A percentile compares a stretch with the other conserved stretches of the same genome.
Conservation (phyloP, 208 protist genomes). For the Leishmania guyanensis region DNA sequence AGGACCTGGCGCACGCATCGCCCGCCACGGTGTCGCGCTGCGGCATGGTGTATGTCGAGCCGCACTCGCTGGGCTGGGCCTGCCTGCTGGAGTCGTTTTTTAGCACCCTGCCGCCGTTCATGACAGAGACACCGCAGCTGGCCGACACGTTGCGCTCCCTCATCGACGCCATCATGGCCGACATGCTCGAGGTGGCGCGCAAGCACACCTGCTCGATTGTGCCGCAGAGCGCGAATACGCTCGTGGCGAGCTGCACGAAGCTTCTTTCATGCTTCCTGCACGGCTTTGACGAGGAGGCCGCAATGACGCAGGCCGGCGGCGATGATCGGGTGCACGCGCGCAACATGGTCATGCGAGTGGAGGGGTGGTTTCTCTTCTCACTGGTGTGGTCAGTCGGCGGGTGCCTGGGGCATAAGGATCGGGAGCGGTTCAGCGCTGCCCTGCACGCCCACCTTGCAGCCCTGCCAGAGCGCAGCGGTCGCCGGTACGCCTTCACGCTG, state of each 20-base stretch:
- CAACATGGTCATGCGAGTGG: constrained; percentile 75
- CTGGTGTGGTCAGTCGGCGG: constrained; percentile 94
- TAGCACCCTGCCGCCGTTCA: constrained; percentile 64
- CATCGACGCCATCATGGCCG: constrained; percentile 70
- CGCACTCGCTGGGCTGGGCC: constrained; percentile 93
- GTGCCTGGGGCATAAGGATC: constrained; percentile 82
- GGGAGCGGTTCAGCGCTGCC: constrained; percentile 76
- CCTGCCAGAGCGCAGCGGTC: not conserved
- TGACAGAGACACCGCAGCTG: constrained; percentile 48
- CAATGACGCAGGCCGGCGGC: constrained; percentile 18
- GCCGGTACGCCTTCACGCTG: constrained; percentile 74
- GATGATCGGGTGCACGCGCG: constrained; percentile 47
- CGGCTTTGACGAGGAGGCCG: constrained; percentile 41
- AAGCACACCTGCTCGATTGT: constrained; percentile 78
- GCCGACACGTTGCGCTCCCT: constrained; percentile 46
- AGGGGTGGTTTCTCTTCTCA: constrained; percentile 94
- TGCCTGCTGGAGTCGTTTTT: constrained; percentile 91
- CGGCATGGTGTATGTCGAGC: constrained; percentile 98
- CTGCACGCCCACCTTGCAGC: constrained; percentile 68
- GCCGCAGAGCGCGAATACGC: constrained; percentile 69
- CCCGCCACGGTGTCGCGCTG: constrained; percentile 98
- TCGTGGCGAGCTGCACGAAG: constrained; percentile 84
- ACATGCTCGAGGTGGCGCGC: constrained; percentile 83
- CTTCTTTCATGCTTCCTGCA: constrained; percentile 74
- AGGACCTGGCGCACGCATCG: constrained; percentile 96